A percentile compares a stretch with the other conserved stretches of the same genome.
Conservation (phyloP, 495 filamentous ascomycete genomes). For the Penicillium goetzii region DNA sequence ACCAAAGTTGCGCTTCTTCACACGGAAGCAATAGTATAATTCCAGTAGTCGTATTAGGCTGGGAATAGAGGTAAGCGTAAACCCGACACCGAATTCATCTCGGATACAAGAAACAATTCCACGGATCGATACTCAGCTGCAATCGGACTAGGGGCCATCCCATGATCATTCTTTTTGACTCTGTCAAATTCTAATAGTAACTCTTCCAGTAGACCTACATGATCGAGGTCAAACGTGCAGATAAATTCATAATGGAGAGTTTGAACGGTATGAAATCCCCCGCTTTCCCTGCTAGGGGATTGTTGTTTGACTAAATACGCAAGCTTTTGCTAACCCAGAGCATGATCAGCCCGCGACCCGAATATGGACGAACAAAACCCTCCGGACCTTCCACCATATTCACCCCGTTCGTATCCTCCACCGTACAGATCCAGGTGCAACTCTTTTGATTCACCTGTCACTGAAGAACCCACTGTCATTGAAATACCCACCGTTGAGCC, state of each 20-base stretch:
- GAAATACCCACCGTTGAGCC: not conserved
- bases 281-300: not conserved
- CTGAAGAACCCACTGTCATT: not conserved
- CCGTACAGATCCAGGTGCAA: not conserved
- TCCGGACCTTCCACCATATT: not conserved
- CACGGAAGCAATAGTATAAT: not conserved
- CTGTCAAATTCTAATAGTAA: too few relatives aligned
- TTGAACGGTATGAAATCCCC: not conserved
- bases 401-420: not conserved
- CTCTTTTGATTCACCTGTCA: not conserved
- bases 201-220: not conserved
- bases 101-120: too few relatives aligned
- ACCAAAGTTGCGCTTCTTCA: conserved; percentile 2
- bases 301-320: not conserved
- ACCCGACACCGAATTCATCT: too few relatives aligned
- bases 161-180: too few relatives aligned
- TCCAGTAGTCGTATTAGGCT: too few relatives aligned
- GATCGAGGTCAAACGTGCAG: not conserved
- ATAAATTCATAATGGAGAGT: not conserved
- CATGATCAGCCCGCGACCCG: not conserved
- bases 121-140: too few relatives aligned
- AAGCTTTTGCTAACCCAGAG: not conserved
- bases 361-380: not conserved
- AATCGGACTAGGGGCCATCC: too few relatives aligned
- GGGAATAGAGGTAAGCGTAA: too few relatives aligned